Percentiles rank a stretch among this genome's conserved stretches.
These are phyloP conservation scores for Diplodia mutila DNA, from an alignment of 2,329 filamentous ascomycete species.

Conservation along the genomic window DNA sequence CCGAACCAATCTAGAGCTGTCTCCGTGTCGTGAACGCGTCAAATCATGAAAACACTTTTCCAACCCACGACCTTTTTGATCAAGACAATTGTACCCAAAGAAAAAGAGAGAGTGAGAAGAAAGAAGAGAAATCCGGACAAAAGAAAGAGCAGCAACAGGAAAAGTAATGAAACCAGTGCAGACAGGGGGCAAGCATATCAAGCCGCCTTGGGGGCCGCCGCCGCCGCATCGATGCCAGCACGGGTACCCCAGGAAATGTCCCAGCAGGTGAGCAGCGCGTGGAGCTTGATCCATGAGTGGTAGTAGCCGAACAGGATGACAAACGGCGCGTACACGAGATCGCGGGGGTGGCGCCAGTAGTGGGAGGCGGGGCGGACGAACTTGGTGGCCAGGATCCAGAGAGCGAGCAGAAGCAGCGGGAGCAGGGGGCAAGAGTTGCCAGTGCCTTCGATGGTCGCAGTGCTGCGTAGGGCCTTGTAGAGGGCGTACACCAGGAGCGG, in stretches of 20 bases:
- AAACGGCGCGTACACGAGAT: slow-evolving; percentile 55
- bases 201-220: not conserved
- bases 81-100: too few species aligned
- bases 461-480: slow-evolving; percentile 30
- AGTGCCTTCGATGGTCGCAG: slow-evolving; percentile 20
- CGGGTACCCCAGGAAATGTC: slow-evolving; percentile 31
- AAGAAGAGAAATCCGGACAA: not conserved
- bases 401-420: slow-evolving; percentile 31
- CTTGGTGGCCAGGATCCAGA: slow-evolving; percentile 62
- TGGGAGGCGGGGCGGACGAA: slow-evolving; percentile 60
- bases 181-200: too few species aligned
- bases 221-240: slow-evolving; percentile 5
- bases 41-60: too few species aligned
- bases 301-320: slow-evolving; percentile 61
- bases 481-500: slow-evolving; percentile 44
- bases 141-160: too few species aligned
- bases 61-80: too few species aligned
- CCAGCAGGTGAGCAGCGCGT: slow-evolving; percentile 54
- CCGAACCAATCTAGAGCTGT: too few species aligned
- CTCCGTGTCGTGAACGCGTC: too few species aligned
- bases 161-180: too few species aligned
- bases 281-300: slow-evolving; percentile 63
- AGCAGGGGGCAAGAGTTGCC: too few species aligned
- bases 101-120: not conserved
- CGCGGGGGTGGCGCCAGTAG: slow-evolving; percentile 55